These are phyloP conservation scores for Hymenochaete sp. DNA, from an alignment of 1,284 basidiomycete genomes.

Conservation along the genomic window DNA sequence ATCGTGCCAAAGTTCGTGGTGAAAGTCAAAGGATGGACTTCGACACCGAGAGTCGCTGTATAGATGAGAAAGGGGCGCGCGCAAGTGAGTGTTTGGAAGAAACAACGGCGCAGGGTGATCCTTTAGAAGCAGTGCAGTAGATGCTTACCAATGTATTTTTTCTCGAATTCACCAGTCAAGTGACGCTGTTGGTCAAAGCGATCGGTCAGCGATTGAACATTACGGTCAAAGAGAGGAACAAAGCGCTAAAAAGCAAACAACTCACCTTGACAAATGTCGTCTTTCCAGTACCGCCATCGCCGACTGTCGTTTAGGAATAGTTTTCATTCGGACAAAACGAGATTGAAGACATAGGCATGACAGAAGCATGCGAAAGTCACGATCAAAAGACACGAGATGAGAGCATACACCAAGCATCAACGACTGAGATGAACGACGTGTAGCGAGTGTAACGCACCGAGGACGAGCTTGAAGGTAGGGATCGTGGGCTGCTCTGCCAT, in stretches of 20 bases:
- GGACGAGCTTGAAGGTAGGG: slow-evolving; percentile 98
- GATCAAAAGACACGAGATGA: slow-evolving; percentile 20
- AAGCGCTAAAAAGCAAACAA: slow-evolving; percentile 20
- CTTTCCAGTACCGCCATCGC: slow-evolving; percentile 98
- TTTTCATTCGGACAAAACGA: slow-evolving; percentile 16
- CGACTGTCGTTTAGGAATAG: slow-evolving; percentile 50
- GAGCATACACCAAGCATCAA: slow-evolving; percentile 22
- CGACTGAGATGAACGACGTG: slow-evolving; percentile 15
- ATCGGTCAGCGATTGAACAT: too few species aligned
- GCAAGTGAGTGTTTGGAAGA: slow-evolving; percentile 11
- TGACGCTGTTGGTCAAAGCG: slow-evolving; percentile 63
- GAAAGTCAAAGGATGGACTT: slow-evolving; percentile 96
- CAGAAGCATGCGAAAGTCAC: not conserved
- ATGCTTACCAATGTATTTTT: slow-evolving; percentile 94
- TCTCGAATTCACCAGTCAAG: slow-evolving; percentile 99
- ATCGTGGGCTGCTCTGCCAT: slow-evolving; percentile 7
- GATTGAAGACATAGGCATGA: not conserved
- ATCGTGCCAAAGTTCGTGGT: slow-evolving; percentile 98
- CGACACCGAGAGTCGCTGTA: slow-evolving; percentile 95
- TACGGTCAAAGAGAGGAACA: slow-evolving; percentile 54
- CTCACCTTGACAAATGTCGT: slow-evolving; percentile 94
- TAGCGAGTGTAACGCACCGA: slow-evolving; percentile 51
- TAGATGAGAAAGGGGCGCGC: slow-evolving; percentile 18
- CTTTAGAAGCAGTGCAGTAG: slow-evolving; percentile 11
- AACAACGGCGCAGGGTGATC: slow-evolving; percentile 2